Conservation (phyloP, 2,329 filamentous ascomycete genomes). For the Lachnellula occidentalis region DNA sequence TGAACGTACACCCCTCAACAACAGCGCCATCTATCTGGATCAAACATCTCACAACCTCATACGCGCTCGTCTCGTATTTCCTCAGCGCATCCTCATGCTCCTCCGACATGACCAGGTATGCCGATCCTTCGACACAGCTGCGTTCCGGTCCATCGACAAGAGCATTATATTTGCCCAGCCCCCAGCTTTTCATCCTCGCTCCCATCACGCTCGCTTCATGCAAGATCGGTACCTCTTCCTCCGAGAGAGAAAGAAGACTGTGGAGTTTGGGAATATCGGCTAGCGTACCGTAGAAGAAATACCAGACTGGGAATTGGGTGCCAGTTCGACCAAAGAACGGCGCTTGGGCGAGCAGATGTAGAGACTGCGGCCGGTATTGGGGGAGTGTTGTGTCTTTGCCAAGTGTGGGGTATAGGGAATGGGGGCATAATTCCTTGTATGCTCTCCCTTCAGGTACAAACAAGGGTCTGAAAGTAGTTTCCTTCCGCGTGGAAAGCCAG, state of each 20-base stretch:
- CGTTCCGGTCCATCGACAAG: conserved; percentile 30
- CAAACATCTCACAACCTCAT: conserved; percentile 34
- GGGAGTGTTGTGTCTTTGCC: conserved; percentile 27
- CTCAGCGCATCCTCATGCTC: conserved; percentile 32
- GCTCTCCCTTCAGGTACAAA: conserved; percentile 26
- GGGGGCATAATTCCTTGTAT: conserved; percentile 25
- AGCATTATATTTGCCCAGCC: conserved; percentile 34
- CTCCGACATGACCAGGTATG: conserved; percentile 28
- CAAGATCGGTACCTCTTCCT: conserved; percentile 19
- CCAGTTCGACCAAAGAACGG: conserved; percentile 11
- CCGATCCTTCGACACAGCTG: conserved; percentile 25
- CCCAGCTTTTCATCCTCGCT: conserved; percentile 33
- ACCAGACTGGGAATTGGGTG: conserved; percentile 31
- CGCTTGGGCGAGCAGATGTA: not conserved
- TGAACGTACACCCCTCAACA: conserved; percentile 26
- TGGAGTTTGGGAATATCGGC: conserved; percentile 28
- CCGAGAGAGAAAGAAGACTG: conserved; percentile 28
- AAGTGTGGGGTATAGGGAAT: conserved; percentile 22
- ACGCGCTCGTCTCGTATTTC: conserved; percentile 35
- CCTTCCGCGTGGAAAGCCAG: conserved; percentile 16
- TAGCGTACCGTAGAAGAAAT: conserved; percentile 40
- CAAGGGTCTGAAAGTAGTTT: conserved; percentile 18
- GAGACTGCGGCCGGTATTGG: conserved; percentile 21
- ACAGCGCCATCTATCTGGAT: conserved; percentile 22
- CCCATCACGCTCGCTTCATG: conserved; percentile 29